Conservation (phyloP, 2,329 filamentous ascomycete species). For the Botrytis aclada region DNA sequence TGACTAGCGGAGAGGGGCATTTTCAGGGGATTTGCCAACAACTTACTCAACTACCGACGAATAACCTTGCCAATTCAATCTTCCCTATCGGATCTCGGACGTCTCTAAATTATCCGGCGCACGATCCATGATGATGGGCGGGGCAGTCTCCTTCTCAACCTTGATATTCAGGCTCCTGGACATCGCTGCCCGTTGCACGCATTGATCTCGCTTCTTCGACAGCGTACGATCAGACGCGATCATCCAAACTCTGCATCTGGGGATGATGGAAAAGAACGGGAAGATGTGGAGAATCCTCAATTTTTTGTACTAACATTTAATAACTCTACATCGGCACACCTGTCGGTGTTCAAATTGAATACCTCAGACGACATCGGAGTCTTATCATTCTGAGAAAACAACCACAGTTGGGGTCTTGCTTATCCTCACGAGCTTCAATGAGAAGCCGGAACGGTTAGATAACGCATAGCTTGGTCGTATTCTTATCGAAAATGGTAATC, state of each 20-base stretch:
- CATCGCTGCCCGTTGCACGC: background rate
- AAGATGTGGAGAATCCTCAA: background rate
- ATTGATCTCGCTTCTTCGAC: background rate
- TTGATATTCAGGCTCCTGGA: background rate
- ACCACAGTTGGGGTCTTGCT: background rate
- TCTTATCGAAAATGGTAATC: background rate
- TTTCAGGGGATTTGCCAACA: background rate
- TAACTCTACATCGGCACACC: background rate
- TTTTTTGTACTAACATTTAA: background rate
- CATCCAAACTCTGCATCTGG: background rate
- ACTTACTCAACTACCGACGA: background rate
- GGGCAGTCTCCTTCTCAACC: background rate
- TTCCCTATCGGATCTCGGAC: background rate
- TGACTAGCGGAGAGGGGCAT: background rate
- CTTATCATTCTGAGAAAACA: background rate
- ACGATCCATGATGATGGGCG: background rate
- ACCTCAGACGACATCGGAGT: background rate
- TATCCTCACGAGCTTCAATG: background rate
- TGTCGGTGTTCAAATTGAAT: background rate
- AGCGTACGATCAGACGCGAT: background rate
- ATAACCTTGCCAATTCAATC: background rate
- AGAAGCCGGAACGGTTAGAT: background rate
- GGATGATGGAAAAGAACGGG: background rate
- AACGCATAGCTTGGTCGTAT: background rate
- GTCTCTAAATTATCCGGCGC: constrained; percentile 1